phyloP scores from a whole-genome alignment of 345 rosid species.

The Mangifera indica region DNA sequence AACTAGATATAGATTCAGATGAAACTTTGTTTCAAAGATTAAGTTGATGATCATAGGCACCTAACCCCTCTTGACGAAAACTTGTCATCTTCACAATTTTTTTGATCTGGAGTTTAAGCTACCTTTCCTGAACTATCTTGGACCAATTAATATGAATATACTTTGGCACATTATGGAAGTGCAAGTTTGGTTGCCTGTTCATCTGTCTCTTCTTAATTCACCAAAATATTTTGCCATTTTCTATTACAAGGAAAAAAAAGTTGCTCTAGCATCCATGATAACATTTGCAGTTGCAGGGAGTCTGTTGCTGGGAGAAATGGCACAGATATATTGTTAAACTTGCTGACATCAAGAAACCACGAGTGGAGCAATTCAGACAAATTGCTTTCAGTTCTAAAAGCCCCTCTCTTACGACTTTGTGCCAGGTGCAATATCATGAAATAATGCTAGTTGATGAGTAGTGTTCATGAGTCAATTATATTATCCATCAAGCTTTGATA shows the following conservation, averaged over 20 bases:
- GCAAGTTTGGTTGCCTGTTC: not conserved
- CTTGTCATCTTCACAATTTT: too few relatives aligned
- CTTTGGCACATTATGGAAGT: not conserved
- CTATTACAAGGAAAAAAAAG: too few relatives aligned
- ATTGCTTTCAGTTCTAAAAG: constrained; percentile 51
- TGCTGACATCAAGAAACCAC: constrained; percentile 42
- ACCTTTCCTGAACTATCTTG: not conserved
- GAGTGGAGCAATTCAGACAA: constrained; percentile 60
- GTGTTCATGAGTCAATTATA: not conserved
- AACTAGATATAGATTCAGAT: not conserved
- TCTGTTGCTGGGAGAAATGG: constrained; percentile 54
- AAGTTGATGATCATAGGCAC: not conserved
- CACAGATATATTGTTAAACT: constrained; percentile 61
- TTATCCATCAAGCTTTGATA: not conserved
- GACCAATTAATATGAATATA: not conserved
- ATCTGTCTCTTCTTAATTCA: not conserved
- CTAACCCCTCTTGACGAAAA: not conserved
- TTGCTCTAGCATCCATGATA: constrained; percentile 14
- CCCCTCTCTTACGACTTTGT: constrained; percentile 75
- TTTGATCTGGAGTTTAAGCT: not conserved
- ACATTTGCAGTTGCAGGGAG: constrained; percentile 40
- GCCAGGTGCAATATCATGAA: constrained; percentile 51
- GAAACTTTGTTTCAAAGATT: not conserved
- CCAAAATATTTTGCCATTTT: too few relatives aligned
- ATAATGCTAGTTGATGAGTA: not conserved